Evolutionary conservation across 768 basidiomycete genomes (phyloP).

Genomic region (Macrocybe gigantea): DNA sequence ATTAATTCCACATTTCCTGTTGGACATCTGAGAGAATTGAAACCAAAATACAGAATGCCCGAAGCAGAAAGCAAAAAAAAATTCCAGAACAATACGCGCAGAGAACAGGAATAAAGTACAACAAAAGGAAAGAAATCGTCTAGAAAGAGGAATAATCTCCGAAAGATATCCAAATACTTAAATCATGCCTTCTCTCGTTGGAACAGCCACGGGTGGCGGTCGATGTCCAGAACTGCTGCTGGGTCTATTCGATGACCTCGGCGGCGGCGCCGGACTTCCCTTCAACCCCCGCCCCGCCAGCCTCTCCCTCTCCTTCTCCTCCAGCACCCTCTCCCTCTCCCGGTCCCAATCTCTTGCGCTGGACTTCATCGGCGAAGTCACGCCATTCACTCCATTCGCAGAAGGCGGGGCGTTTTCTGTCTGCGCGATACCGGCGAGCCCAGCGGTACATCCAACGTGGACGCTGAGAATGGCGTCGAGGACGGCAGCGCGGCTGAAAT

Average conservation of each 20-base stretch:
- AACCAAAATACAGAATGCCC: too few relatives aligned
- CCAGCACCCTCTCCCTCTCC: constrained; percentile 6
- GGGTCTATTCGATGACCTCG: constrained; percentile 64
- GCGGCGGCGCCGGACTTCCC: constrained; percentile 50
- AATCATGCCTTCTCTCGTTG: constrained; percentile 32
- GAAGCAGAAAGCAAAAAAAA: too few relatives aligned
- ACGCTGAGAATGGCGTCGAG: constrained; percentile 17
- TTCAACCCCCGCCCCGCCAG: constrained; percentile 24
- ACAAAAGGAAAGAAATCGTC: too few relatives aligned
- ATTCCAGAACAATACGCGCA: too few relatives aligned
- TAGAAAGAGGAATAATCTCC: too few relatives aligned
- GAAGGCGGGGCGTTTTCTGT: constrained; percentile 25
- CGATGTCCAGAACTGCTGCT: constrained; percentile 45
- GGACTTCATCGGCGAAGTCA: neutral
- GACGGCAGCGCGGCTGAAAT: constrained; percentile 11
- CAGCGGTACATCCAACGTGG: constrained; percentile 14
- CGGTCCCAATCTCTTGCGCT: constrained; percentile 16
- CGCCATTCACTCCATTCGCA: constrained; percentile 12
- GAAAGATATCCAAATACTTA: neutral
- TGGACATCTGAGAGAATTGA: too few relatives aligned
- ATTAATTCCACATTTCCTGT: too few relatives aligned
- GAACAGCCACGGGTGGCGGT: constrained; percentile 45
- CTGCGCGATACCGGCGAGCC: constrained; percentile 28
- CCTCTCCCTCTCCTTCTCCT: constrained; percentile 10
- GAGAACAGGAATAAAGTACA: too few relatives aligned